Conservation (phyloP, 2,329 filamentous ascomycete genomes). For the Arachnomyces sp. region DNA sequence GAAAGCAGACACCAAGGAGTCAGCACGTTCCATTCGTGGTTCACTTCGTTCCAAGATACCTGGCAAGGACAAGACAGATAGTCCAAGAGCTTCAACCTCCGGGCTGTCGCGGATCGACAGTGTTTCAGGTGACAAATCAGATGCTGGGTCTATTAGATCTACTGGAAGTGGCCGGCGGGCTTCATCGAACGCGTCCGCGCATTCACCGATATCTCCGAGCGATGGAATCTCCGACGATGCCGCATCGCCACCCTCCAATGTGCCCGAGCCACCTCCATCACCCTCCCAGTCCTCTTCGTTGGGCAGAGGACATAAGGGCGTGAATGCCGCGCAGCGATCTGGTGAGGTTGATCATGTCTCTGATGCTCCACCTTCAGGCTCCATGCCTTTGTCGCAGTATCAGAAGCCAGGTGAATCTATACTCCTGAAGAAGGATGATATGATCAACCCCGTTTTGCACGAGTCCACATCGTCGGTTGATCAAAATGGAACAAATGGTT, state of each 20-base stretch:
- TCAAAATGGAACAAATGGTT: slow-evolving; percentile 36
- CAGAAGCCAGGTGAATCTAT: slow-evolving; percentile 82
- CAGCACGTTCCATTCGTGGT: slow-evolving; percentile 74
- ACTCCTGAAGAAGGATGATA: slow-evolving; percentile 69
- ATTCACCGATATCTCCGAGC: slow-evolving; percentile 18
- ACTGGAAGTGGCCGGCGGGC: slow-evolving; percentile 49
- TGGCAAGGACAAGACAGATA: slow-evolving; percentile 58
- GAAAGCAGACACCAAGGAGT: slow-evolving; percentile 88
- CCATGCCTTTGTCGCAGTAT: slow-evolving; percentile 52
- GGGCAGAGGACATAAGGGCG: slow-evolving; percentile 66
- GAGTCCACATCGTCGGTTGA: slow-evolving; percentile 37
- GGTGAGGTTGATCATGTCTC: slow-evolving; percentile 94
- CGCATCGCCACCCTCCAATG: slow-evolving; percentile 41
- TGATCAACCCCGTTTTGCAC: slow-evolving; percentile 58
- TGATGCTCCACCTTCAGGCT: slow-evolving; percentile 63
- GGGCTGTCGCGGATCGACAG: slow-evolving; percentile 55
- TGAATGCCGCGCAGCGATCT: slow-evolving; percentile 70
- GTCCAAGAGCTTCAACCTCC: slow-evolving; percentile 67
- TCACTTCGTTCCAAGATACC: slow-evolving; percentile 84
- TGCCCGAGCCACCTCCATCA: slow-evolving; percentile 65
- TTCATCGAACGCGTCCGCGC: slow-evolving; percentile 25
- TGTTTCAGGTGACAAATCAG: slow-evolving; percentile 54
- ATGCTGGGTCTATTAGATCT: slow-evolving; percentile 68
- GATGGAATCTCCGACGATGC: slow-evolving; percentile 37
- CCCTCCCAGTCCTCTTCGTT: slow-evolving; percentile 72